Conservation (phyloP, 192 early-diverging fungal genomes). For the Allomyces arbusculus region DNA sequence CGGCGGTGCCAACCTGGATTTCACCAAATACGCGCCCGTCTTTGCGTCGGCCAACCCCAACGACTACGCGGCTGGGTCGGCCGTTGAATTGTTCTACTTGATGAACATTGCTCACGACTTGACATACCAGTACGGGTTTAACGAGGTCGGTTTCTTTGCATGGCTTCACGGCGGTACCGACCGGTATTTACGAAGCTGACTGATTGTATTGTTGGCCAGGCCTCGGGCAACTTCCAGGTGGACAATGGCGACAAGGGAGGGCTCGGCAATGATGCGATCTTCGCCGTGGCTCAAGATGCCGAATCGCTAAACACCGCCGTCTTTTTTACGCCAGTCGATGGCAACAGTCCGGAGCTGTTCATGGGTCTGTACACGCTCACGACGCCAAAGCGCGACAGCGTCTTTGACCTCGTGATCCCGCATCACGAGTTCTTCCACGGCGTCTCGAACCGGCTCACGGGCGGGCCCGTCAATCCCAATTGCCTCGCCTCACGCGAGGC, state of each 20-base stretch:
- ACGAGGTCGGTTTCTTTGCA: too few relatives aligned
- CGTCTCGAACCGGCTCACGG: slow-evolving; percentile 10
- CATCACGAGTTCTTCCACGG: too few relatives aligned
- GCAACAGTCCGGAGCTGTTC: slow-evolving; percentile 15
- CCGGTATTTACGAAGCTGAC: too few relatives aligned
- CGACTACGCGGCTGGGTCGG: background rate
- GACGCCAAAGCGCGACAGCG: too few relatives aligned
- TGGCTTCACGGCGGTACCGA: too few relatives aligned
- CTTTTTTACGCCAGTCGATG: slow-evolving; percentile 89
- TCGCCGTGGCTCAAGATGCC: slow-evolving; percentile 81
- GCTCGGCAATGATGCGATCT: slow-evolving; percentile 56
- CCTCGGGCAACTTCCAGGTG: slow-evolving; percentile 77
- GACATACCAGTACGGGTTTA: too few relatives aligned
- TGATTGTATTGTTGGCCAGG: too few relatives aligned
- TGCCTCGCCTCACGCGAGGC: slow-evolving; percentile 74
- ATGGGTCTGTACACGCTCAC: too few relatives aligned
- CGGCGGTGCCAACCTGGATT: slow-evolving; percentile 7
- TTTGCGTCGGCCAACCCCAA: background rate
- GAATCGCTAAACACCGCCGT: slow-evolving; percentile 62
- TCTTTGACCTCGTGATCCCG: too few relatives aligned
- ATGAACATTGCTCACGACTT: too few relatives aligned
- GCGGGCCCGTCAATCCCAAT: slow-evolving; percentile 67
- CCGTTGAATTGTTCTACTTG: slow-evolving; percentile 9
- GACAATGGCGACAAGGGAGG: slow-evolving; percentile 60
- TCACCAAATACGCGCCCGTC: slow-evolving; percentile 5